Evolutionary conservation across 2,329 filamentous ascomycete species (phyloP), one percentile per base, ranked within the genome.

Genomic region (Emergomyces pasteurianus): DNA sequence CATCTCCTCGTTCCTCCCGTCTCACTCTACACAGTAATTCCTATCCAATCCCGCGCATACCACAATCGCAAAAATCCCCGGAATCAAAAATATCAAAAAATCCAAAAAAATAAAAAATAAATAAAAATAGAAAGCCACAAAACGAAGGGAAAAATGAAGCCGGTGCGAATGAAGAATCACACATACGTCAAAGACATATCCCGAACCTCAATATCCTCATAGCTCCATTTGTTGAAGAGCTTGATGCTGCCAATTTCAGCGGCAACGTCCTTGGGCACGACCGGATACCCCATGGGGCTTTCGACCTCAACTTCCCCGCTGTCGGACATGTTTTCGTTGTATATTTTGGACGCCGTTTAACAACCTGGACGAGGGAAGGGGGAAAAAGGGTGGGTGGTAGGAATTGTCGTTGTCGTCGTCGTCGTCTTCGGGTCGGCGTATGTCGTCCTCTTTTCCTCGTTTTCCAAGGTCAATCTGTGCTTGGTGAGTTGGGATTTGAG

Each of bases 131-230:
- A 21, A 14, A 57, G 46, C 5, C 14, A 28, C 54, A 43, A 43
- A n/a, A 43, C 31, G 31, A 12, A 46, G 23, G 36, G 31, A 4
- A n/a, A 42, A 42, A 46, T 14, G 18, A 36, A 6, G 38, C 36
- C 43, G 12, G 10, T 46, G 53, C 12, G 23, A 8, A 21, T 38
- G 16, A 12, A 56, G 47, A 69, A 71, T 10, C 65, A 62, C 72
- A 78, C 90, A 83, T 95, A 99, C 94, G 92, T 97, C 83, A 99
- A 85, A 75, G 94, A 99, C 83, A 99, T 97, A 79, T 99, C 94
- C 80, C 92, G 88, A 81, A 99, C 94, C 86, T 99, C 94, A 77
- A 99, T 92, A 87, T 97, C 90, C 79, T 94, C 94, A 82, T 97
- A 99, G 81, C 81, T 87, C 86, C 92, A 96, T 82, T 95, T 95